These are phyloP conservation scores for Neonectria neomacrospora DNA, from an alignment of 2,329 filamentous ascomycete species.

Conservation along the genomic window DNA sequence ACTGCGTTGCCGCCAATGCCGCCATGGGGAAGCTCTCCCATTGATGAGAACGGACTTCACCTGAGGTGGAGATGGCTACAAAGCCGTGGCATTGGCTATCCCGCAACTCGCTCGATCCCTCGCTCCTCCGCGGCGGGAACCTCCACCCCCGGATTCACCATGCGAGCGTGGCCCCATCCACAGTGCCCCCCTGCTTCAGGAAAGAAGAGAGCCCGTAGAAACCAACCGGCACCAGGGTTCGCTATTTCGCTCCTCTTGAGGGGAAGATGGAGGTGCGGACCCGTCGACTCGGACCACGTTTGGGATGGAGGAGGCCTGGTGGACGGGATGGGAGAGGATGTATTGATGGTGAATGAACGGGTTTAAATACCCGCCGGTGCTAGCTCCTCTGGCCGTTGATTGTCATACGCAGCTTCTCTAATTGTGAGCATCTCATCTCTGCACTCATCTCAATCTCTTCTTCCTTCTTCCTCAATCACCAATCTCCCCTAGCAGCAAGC, in stretches of 20 bases:
- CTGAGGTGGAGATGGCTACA: not conserved
- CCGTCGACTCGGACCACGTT: not conserved
- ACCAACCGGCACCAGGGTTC: not conserved
- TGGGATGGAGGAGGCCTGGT: not conserved
- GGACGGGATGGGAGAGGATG: not conserved
- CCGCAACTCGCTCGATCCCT: conserved; percentile 2
- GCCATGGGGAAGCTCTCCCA: not conserved
- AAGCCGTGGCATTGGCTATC: not conserved
- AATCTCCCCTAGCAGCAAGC: not conserved
- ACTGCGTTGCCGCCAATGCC: not conserved
- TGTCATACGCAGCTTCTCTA: not conserved
- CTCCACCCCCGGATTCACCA: conserved; percentile 4
- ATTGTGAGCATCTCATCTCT: not conserved
- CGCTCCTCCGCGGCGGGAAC: conserved; percentile 1
- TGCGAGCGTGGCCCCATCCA: conserved; percentile 14
- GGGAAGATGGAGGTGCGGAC: not conserved
- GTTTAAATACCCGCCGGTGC: conserved; percentile 1
- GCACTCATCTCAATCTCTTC: not conserved
- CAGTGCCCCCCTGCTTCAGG: not conserved
- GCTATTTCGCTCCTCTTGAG: not conserved
- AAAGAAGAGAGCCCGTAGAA: not conserved
- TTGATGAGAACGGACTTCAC: not conserved
- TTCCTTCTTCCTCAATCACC: not conserved
- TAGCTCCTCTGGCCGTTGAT: not conserved
- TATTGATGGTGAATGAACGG: not conserved